Evolutionary conservation across 2,329 filamentous ascomycete genomes (phyloP), one percentile per base, ranked within the genome.

Genomic region (Beauveria brongniartii): DNA sequence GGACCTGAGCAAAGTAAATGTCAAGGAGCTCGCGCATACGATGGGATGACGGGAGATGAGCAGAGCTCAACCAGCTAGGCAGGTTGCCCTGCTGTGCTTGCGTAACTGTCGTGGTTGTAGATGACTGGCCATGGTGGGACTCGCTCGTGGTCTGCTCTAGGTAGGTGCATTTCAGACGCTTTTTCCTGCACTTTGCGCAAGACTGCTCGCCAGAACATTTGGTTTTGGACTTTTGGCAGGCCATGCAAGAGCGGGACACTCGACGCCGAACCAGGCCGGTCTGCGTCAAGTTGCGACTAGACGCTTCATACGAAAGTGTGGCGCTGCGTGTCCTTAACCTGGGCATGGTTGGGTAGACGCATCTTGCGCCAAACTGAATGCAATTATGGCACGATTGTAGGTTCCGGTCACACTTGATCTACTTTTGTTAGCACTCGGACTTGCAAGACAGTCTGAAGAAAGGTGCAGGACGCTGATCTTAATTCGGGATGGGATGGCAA

Each of bases 331-430:
- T 34, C 28, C n/a, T 22, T 2, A 9, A 30, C 26, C 48, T 8
- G 18, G 48, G 3, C 1, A 34, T 24, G n/a, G 20, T 34, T 14
- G 50, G 2, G 40, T 60, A 60, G 3, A 44, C 44, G 44, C 58
- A 60, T 53, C 37, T 16, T 14, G 58, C 12, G 9, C 58, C 58
- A 46, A 60, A 60, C 34, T 47, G 51, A 44, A 44, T 54, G 40
- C 58, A 60, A 53, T 60, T 60, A 5, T n/a, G 58, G 22, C 58
- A 60, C 18, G 58, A 55, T 10, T 28, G 48, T 10, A 26, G 41
- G 9, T 28, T 54, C 9, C 58, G 58, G 48, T 60, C 58, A 37
- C 58, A 61, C 16, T 55, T 61, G 26, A 61, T 48, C 58, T 61
- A n/a, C 18, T 51, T 6, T 51, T n/a, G 3, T 51, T 22, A 51